Evolutionary conservation across 768 basidiomycete genomes (phyloP).

Genomic region (Phaeolepiota aurea): DNA sequence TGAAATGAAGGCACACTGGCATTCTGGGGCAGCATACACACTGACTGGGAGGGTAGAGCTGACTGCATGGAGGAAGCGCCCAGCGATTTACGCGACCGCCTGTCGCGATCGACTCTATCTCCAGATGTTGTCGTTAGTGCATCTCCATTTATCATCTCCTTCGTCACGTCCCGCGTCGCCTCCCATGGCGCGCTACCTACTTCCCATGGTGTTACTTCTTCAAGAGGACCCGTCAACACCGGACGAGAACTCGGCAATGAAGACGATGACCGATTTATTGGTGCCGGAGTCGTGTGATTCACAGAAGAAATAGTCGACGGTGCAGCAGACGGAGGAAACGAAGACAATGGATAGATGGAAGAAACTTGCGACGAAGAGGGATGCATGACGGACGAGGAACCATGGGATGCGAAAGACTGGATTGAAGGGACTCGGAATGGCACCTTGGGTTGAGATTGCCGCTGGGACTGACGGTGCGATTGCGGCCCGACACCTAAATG

Average conservation of each 20-base stretch:
- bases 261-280: no score
- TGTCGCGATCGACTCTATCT: not conserved
- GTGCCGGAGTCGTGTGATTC: no score
- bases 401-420: no score
- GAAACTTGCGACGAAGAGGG: no score
- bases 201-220: slow-evolving; percentile 22
- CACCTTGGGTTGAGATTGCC: no score
- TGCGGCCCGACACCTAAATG: no score
- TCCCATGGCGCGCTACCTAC: slow-evolving; percentile 11
- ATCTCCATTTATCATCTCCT: not conserved
- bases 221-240: slow-evolving; percentile 13
- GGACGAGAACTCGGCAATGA: slow-evolving; percentile 5
- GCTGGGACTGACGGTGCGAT: no score
- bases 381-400: no score
- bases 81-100: no score
- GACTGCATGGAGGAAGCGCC: not conserved
- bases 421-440: not conserved
- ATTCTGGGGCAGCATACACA: not conserved
- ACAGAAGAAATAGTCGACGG: no score
- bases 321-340: no score
- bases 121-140: not conserved
- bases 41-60: not conserved
- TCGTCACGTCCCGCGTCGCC: not conserved
- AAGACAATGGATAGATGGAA: no score
- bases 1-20: not conserved